phyloP scores from a whole-genome alignment of 495 filamentous ascomycete species.

The Glutinoglossum americanum region DNA sequence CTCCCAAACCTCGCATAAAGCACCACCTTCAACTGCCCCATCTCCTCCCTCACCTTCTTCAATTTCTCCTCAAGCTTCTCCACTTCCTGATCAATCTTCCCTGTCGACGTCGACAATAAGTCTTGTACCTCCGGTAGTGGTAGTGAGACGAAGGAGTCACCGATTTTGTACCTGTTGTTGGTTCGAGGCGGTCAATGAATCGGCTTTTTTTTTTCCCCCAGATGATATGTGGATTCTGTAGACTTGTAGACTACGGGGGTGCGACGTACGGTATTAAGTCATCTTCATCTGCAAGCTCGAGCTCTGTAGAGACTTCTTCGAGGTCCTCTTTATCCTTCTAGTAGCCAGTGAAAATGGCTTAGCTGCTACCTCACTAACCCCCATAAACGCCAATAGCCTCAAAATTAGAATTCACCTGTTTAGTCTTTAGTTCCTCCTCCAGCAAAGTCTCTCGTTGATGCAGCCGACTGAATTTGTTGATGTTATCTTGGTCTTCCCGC shows the following conservation, averaged over 20 bases:
- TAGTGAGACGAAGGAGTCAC: slow-evolving; percentile 80
- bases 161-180: slow-evolving; percentile 66
- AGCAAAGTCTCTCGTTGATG: slow-evolving; percentile 64
- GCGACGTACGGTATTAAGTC: slow-evolving; percentile 60
- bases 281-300: slow-evolving; percentile 91
- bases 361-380: neutral
- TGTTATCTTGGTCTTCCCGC: slow-evolving; percentile 92
- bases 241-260: no score
- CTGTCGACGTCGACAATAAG: slow-evolving; percentile 47
- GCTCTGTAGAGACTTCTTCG: slow-evolving; percentile 72
- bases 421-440: slow-evolving; percentile 62
- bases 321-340: slow-evolving; percentile 98
- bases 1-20: slow-evolving; percentile 86
- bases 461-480: slow-evolving; percentile 89
- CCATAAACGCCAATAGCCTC: neutral
- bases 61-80: slow-evolving; percentile 55
- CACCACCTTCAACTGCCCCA: slow-evolving; percentile 69
- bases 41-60: slow-evolving; percentile 51
- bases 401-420: slow-evolving; percentile 36
- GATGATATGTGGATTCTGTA: no score
- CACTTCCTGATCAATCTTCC: slow-evolving; percentile 55
- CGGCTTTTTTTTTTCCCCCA: no score
- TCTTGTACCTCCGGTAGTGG: slow-evolving; percentile 67
- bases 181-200: no score
- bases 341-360: neutral